phyloP scores from a whole-genome alignment of 2,329 filamentous ascomycete species.

The Shiraia bambusicola region DNA sequence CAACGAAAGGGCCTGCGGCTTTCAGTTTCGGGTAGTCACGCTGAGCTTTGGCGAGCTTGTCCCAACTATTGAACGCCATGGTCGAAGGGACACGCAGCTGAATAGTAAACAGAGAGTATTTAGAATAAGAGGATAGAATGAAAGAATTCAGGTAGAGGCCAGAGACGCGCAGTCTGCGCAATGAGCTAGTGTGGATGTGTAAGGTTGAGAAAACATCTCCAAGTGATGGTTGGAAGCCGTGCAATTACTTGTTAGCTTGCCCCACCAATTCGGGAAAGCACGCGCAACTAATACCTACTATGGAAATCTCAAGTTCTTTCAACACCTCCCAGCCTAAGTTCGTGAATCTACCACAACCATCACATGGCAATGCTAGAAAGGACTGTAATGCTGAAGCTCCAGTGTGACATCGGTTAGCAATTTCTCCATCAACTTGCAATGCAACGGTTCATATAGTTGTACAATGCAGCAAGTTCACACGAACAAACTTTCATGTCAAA shows the following conservation, averaged over 20 bases:
- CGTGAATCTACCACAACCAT: too few species aligned
- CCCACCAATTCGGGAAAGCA: not conserved
- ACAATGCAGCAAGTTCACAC: not conserved
- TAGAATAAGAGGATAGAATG: not conserved
- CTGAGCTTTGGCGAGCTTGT: conserved; percentile 35
- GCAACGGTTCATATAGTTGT: not conserved
- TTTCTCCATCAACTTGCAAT: too few species aligned
- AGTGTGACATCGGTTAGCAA: too few species aligned
- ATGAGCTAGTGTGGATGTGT: conserved; percentile 15
- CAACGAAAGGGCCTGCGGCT: conserved; percentile 35
- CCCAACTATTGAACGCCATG: conserved; percentile 41
- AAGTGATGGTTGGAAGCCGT: conserved; percentile 11
- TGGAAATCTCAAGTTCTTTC: too few species aligned
- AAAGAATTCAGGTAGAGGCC: conserved; percentile 5
- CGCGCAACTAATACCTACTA: not conserved
- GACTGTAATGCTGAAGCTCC: too few species aligned
- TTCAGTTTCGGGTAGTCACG: conserved; percentile 39
- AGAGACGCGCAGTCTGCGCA: conserved; percentile 7
- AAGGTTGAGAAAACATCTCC: conserved; percentile 11
- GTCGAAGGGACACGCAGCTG: not conserved
- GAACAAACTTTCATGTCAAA: not conserved
- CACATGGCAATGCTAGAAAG: too few species aligned
- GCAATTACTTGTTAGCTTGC: conserved; percentile 12
- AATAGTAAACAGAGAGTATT: conserved; percentile 2
- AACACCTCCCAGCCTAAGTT: too few species aligned